Evolutionary conservation across 495 filamentous ascomycete genomes (phyloP).

Genomic region (Penicillium argentinense): DNA sequence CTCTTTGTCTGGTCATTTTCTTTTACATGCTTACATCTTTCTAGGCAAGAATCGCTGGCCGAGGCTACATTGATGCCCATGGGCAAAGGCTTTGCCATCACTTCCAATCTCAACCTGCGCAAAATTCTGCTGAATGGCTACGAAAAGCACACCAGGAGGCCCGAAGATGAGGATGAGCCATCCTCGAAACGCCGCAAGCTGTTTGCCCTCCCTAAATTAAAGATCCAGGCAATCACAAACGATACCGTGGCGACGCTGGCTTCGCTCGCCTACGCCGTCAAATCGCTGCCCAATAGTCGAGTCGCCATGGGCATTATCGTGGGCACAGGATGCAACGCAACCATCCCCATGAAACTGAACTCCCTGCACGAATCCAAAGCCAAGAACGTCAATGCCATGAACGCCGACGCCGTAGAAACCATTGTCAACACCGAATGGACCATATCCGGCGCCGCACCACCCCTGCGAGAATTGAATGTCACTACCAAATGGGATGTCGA

Average conservation of each 20-base stretch:
- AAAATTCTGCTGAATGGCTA: conserved; percentile 69
- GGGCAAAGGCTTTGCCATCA: conserved; percentile 85
- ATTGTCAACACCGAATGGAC: conserved; percentile 88
- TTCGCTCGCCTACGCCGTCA: conserved; percentile 67
- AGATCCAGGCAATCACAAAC: conserved; percentile 77
- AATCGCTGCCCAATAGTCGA: conserved; percentile 63
- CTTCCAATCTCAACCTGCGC: conserved; percentile 68
- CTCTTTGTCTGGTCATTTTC: not conserved
- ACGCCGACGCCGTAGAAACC: conserved; percentile 55
- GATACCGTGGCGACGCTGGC: conserved; percentile 79
- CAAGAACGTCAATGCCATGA: conserved; percentile 37
- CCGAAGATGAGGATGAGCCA: conserved; percentile 45
- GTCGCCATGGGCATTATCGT: conserved; percentile 81
- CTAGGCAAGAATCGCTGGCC: conserved; percentile 70
- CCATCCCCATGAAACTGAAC: conserved; percentile 66
- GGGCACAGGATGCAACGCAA: conserved; percentile 82
- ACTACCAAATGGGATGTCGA: conserved; percentile 70
- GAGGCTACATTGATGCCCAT: conserved; percentile 81
- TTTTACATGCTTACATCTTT: not conserved
- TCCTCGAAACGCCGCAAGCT: conserved; percentile 46
- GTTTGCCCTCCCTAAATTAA: conserved; percentile 60
- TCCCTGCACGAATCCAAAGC: conserved; percentile 65
- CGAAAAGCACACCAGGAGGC: conserved; percentile 53
- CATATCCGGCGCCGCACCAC: conserved; percentile 69
- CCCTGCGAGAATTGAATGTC: conserved; percentile 61